These are phyloP conservation scores for Heterobasidion irregulare DNA, from an alignment of 1,284 basidiomycete species.

Conservation along the genomic window DNA sequence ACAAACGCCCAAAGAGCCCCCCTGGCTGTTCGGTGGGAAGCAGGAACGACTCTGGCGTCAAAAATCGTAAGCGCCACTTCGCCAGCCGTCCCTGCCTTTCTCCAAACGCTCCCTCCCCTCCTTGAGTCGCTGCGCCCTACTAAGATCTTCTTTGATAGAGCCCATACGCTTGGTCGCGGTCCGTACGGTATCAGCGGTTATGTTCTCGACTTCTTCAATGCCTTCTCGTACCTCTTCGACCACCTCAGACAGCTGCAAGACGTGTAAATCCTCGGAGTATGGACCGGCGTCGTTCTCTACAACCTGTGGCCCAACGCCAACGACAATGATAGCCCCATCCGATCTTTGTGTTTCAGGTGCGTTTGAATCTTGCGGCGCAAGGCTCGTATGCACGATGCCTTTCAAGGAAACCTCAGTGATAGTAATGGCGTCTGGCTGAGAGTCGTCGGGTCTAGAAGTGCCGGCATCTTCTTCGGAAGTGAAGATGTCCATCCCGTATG, in stretches of 20 bases:
- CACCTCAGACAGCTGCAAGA: slow-evolving; percentile 15
- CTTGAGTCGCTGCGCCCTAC: neutral
- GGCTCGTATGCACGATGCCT: slow-evolving; percentile 30
- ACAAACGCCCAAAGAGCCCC: no score
- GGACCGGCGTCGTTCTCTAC: slow-evolving; percentile 34
- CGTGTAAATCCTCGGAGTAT: slow-evolving; percentile 17
- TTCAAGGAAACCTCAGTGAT: slow-evolving; percentile 16
- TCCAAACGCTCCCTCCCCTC: slow-evolving; percentile 9
- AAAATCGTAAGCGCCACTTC: slow-evolving; percentile 24
- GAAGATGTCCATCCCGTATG: neutral
- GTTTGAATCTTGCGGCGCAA: slow-evolving; percentile 11
- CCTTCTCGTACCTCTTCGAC: slow-evolving; percentile 16
- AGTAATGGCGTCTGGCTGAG: neutral
- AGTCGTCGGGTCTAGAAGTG: slow-evolving; percentile 2
- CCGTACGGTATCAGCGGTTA: neutral
- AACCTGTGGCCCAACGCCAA: slow-evolving; percentile 39
- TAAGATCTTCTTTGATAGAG: slow-evolving; percentile 15
- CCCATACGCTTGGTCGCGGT: slow-evolving; percentile 3
- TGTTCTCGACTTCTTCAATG: slow-evolving; percentile 13
- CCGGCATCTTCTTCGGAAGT: slow-evolving; percentile 10
- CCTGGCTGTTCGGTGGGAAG: no score
- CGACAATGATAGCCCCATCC: slow-evolving; percentile 23
- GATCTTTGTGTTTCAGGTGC: slow-evolving; percentile 7
- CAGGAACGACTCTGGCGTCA: neutral
- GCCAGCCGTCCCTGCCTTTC: slow-evolving; percentile 15